Evolutionary conservation across 371 early-diverging fungal species (phyloP).

Genomic region (Dichotomocladium elegans): DNA sequence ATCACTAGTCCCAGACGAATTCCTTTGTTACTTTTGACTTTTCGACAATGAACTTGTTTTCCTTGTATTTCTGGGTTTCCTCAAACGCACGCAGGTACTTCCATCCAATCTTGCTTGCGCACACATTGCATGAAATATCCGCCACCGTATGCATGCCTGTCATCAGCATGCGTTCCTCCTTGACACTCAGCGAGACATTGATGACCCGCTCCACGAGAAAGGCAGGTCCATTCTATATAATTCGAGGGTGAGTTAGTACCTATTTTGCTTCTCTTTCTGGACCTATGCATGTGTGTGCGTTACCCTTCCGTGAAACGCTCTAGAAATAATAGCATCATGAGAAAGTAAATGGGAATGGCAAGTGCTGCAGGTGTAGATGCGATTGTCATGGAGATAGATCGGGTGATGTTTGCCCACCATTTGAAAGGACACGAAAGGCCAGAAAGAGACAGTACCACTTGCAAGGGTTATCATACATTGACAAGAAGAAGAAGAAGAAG

Average conservation of each 20-base stretch:
- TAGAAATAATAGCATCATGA: constrained; percentile 16
- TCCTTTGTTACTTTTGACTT: constrained; percentile 54
- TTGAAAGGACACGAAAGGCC: no score
- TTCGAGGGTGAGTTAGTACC: neutral
- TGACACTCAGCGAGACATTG: constrained; percentile 57
- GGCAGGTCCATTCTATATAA: constrained; percentile 56
- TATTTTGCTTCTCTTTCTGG: no score
- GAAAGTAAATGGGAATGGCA: constrained; percentile 19
- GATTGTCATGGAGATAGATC: constrained; percentile 5
- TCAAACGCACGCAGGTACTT: constrained; percentile 60
- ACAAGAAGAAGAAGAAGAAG: no score
- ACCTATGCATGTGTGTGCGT: no score
- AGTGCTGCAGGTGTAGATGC: constrained; percentile 16
- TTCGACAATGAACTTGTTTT: constrained; percentile 75
- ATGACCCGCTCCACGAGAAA: constrained; percentile 66
- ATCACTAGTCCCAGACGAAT: constrained; percentile 36
- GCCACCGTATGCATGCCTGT: constrained; percentile 80
- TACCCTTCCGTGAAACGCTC: constrained; percentile 20
- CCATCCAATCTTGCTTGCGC: constrained; percentile 76
- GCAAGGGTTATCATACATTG: no score
- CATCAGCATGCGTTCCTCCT: constrained; percentile 68
- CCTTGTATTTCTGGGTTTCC: constrained; percentile 78
- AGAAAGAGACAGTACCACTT: no score
- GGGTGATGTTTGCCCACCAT: constrained; percentile 9
- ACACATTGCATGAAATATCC: constrained; percentile 67